phyloP scores from a whole-genome alignment of 805 yeast genomes.

The Myxozyma vanderwaltii region DNA sequence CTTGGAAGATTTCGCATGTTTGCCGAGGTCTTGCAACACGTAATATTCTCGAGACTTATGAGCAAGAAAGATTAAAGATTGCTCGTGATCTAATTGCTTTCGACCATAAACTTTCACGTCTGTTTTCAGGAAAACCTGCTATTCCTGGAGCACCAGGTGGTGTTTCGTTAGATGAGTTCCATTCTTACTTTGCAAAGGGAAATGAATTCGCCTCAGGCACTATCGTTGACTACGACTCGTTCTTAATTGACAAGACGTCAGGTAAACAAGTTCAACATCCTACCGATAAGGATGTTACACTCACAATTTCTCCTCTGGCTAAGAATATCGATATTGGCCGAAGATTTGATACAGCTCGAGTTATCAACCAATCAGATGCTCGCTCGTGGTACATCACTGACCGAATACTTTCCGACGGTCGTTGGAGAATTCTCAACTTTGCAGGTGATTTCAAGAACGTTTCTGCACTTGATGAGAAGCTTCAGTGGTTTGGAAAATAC shows the following conservation, averaged over 20 bases:
- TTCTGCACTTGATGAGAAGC: neutral
- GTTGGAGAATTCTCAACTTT: slow-evolving; percentile 41
- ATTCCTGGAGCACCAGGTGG: slow-evolving; percentile 35
- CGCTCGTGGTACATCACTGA: slow-evolving; percentile 38
- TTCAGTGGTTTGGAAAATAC: slow-evolving; percentile 21
- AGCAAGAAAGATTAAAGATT: slow-evolving; percentile 39
- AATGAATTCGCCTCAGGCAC: slow-evolving; percentile 43
- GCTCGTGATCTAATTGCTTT: slow-evolving; percentile 43
- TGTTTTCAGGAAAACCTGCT: slow-evolving; percentile 42
- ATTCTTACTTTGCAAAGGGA: slow-evolving; percentile 39
- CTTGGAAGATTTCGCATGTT: slow-evolving; percentile 43
- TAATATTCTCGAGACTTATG: slow-evolving; percentile 40
- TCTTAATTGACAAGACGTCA: slow-evolving; percentile 27
- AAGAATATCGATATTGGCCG: slow-evolving; percentile 39
- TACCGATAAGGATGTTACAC: neutral
- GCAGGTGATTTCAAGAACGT: slow-evolving; percentile 37
- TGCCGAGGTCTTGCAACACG: slow-evolving; percentile 38
- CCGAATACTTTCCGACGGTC: slow-evolving; percentile 40
- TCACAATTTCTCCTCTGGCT: slow-evolving; percentile 30
- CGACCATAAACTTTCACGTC: slow-evolving; percentile 40
- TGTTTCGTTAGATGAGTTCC: slow-evolving; percentile 40
- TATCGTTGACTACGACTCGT: slow-evolving; percentile 40
- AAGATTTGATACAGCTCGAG: slow-evolving; percentile 37
- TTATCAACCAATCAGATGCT: slow-evolving; percentile 39
- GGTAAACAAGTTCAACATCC: neutral